Evolutionary conservation across 768 basidiomycete genomes (phyloP), one percentile per base, ranked within the genome.

Genomic region (Phlebiopsis flavidoalba): DNA sequence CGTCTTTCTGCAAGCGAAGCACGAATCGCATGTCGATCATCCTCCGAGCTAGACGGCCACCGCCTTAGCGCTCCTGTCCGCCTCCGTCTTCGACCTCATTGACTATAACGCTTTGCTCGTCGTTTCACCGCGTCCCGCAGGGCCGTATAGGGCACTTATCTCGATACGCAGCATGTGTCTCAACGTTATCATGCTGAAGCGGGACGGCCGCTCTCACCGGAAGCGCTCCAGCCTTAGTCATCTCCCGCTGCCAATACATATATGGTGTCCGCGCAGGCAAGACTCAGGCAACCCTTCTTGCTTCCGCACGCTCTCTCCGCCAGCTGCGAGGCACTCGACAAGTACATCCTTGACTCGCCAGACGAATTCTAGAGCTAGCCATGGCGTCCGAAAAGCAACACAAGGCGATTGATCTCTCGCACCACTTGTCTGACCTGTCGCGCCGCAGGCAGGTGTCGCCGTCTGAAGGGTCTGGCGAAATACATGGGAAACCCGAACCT

Each of bases 391-490:
- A 77, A 65, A 76, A 78, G 63, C 69, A 60, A 14, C 64, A 68
- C 54, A 77, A 83, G 46, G 79, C 87, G 0, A 74, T 88, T 59
- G 88, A 92, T 73, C 75, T 91, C 49, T 85, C 83, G 21, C 87
- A 90, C 67, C 91, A 92, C 69, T 73, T 92, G 31, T 88, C 85
- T n/a, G 68, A 72, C 3, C 40, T 86, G 19, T 71, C 87, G 3
- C 77, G 75, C 58, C 76, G 79, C 31, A 76, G 88, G 48, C 53
- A 66, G 31, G 61, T 73, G 2, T 86, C 83, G 45, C 85, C 88
- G n/a, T 0, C 74, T 93, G 58, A 93, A 93, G 71, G 80, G 79
- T 46, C 70, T 91, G 31, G 80, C 83, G 66, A 83, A 83, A 71
- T 89, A 87, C 70, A 75, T 79, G 61, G 74, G 73, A 2, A 75